These are phyloP conservation scores for Aquilaria malaccensis DNA, from an alignment of 345 rosid species.

Conservation along the genomic window DNA sequence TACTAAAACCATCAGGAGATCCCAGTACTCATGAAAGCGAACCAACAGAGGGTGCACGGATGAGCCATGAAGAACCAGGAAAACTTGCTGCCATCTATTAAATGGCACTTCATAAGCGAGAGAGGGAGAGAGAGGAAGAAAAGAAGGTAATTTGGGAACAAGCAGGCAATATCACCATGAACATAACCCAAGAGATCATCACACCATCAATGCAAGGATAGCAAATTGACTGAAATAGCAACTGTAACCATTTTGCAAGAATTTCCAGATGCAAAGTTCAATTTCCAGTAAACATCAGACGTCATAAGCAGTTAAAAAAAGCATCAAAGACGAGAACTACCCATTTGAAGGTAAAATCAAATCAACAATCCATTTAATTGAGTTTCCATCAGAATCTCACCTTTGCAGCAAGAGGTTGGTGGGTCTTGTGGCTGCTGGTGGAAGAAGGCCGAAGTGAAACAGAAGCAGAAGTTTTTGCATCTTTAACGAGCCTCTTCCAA, in stretches of 20 bases:
- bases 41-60: no score
- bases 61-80: no score
- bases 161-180: neutral
- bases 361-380: neutral
- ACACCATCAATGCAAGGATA: no score
- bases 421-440: conserved; percentile 2
- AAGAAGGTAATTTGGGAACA: neutral
- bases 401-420: conserved; percentile 12
- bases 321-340: no score
- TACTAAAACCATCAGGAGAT: no score
- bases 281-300: neutral
- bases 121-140: no score
- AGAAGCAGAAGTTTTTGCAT: conserved; percentile 13
- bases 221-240: no score
- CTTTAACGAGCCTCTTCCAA: conserved; percentile 29
- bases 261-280: neutral
- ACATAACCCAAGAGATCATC: neutral
- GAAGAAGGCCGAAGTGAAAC: neutral
- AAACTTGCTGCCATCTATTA: no score
- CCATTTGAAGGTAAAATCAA: neutral
- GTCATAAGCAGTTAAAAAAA: no score
- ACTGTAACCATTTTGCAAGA: no score
- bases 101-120: no score
- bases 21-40: no score
- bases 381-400: conserved; percentile 10